A percentile compares a stretch with the other conserved stretches of the same genome.
Conservation (phyloP, 495 filamentous ascomycete genomes). For the Bacidia rubella region DNA sequence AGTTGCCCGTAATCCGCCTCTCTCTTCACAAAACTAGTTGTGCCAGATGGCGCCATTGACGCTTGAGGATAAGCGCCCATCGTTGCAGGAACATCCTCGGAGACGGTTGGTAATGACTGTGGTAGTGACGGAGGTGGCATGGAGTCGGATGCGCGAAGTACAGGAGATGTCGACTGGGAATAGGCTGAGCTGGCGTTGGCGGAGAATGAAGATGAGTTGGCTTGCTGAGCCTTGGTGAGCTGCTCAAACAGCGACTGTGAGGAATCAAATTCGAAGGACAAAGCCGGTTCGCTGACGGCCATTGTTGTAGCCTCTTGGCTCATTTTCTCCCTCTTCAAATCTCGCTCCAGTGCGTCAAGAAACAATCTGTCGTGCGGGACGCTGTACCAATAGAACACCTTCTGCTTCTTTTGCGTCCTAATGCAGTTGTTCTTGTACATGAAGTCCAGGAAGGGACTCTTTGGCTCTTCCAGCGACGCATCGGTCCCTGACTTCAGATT, state of each 20-base stretch:
- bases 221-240: conserved; percentile 98
- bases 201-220: conserved; percentile 90
- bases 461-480: conserved; percentile 97
- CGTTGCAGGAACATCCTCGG: conserved; percentile 49
- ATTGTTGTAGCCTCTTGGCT: conserved; percentile 93
- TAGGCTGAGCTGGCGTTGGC: conserved; percentile 66
- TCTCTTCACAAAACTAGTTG: conserved; percentile 63
- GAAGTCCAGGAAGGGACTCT: conserved; percentile 96
- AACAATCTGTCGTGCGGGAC: conserved; percentile 96
- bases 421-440: conserved; percentile 99
- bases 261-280: conserved; percentile 98
- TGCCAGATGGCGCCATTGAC: conserved; percentile 43
- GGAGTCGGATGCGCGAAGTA: conserved; percentile 78
- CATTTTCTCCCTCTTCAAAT: conserved; percentile 99
- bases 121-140: conserved; percentile 73
- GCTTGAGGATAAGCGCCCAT: conserved; percentile 63
- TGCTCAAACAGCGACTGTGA: conserved; percentile 98
- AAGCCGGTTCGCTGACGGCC: conserved; percentile 86
- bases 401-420: conserved; percentile 98
- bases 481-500: conserved; percentile 97
- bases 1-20: conserved; percentile 63
- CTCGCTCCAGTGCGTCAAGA: conserved; percentile 90
- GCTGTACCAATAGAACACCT: conserved; percentile 99
- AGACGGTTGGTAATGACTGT: conserved; percentile 61
- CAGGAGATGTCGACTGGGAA: conserved; percentile 69